These are phyloP conservation scores for Xylaria sp. DNA, from an alignment of 2,329 filamentous ascomycete genomes.

Conservation along the genomic window DNA sequence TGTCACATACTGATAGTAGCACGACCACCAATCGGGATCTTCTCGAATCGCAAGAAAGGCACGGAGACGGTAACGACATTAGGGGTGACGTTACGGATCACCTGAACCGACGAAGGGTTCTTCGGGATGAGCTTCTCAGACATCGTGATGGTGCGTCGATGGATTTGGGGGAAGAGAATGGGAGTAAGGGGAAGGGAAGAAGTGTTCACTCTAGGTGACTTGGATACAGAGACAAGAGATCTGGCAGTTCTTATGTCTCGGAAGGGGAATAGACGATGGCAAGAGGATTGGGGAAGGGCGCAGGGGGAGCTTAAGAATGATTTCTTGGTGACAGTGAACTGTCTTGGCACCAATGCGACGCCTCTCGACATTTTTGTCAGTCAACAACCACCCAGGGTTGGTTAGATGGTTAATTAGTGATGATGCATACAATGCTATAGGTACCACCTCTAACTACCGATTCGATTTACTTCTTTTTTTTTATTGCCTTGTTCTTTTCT, in stretches of 20 bases:
- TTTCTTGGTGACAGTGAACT: slow-evolving; percentile 21
- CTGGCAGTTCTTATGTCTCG: slow-evolving; percentile 10
- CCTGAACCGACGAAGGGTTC: slow-evolving; percentile 85
- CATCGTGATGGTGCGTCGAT: slow-evolving; percentile 56
- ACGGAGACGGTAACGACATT: slow-evolving; percentile 82
- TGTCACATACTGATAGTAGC: slow-evolving; percentile 79
- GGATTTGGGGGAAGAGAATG: slow-evolving; percentile 18
- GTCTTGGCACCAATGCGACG: slow-evolving; percentile 30
- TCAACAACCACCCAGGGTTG: slow-evolving; percentile 3
- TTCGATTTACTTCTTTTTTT: not conserved
- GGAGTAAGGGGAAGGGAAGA: not conserved
- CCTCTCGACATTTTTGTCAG: slow-evolving; percentile 20
- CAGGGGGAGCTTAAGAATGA: slow-evolving; percentile 38
- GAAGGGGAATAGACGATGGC: slow-evolving; percentile 11
- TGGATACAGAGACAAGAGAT: slow-evolving; percentile 1
- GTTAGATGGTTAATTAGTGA: not conserved
- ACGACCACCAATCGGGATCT: slow-evolving; percentile 84
- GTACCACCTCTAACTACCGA: slow-evolving; percentile 5
- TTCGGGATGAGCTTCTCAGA: slow-evolving; percentile 72
- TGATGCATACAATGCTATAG: not conserved
- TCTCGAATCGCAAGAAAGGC: slow-evolving; percentile 85
- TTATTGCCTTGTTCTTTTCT: not conserved
- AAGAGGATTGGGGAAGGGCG: slow-evolving; percentile 19
- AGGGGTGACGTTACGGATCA: slow-evolving; percentile 85
- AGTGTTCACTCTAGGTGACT: not conserved